phyloP scores from a whole-genome alignment of 176 grass and related monocot species.

The Poa annua region DNA sequence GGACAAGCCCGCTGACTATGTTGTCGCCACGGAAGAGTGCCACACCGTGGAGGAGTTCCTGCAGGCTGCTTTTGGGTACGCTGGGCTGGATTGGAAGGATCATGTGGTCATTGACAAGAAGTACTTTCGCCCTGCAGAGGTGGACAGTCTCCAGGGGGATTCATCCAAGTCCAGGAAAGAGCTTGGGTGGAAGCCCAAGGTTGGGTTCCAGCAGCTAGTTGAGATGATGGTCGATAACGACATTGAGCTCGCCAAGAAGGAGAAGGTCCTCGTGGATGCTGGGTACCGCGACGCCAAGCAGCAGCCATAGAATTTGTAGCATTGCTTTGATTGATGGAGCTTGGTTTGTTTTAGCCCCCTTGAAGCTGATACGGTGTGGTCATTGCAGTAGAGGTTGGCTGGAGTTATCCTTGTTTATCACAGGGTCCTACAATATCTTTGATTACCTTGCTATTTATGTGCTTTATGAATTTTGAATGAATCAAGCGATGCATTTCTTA shows the following conservation, averaged over 20 bases:
- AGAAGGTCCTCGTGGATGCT: slow-evolving; percentile 91
- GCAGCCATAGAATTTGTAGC: slow-evolving; percentile 61
- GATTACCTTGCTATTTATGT: slow-evolving; percentile 11
- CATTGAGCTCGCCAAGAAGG: slow-evolving; percentile 83
- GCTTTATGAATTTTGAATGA: slow-evolving; percentile 23
- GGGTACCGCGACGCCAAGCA: slow-evolving; percentile 89
- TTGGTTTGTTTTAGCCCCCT: neutral
- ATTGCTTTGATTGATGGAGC: neutral
- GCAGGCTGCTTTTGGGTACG: slow-evolving; percentile 75
- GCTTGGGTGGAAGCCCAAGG: slow-evolving; percentile 92
- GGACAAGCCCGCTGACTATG: slow-evolving; percentile 79
- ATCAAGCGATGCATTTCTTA: neutral
- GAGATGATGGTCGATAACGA: slow-evolving; percentile 96
- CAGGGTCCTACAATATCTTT: slow-evolving; percentile 30
- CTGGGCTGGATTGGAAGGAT: slow-evolving; percentile 87
- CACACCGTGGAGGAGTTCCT: slow-evolving; percentile 89
- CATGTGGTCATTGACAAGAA: slow-evolving; percentile 90
- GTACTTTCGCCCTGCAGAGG: slow-evolving; percentile 94
- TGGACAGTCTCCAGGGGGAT: slow-evolving; percentile 88
- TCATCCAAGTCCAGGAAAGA: slow-evolving; percentile 66
- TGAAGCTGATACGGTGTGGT: slow-evolving; percentile 43
- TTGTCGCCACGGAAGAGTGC: slow-evolving; percentile 85
- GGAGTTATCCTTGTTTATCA: slow-evolving; percentile 24
- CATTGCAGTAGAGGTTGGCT: slow-evolving; percentile 35
- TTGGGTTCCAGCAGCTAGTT: slow-evolving; percentile 85